Evolutionary conservation across 1,284 basidiomycete species (phyloP).

Genomic region (Earliella scabrosa): DNA sequence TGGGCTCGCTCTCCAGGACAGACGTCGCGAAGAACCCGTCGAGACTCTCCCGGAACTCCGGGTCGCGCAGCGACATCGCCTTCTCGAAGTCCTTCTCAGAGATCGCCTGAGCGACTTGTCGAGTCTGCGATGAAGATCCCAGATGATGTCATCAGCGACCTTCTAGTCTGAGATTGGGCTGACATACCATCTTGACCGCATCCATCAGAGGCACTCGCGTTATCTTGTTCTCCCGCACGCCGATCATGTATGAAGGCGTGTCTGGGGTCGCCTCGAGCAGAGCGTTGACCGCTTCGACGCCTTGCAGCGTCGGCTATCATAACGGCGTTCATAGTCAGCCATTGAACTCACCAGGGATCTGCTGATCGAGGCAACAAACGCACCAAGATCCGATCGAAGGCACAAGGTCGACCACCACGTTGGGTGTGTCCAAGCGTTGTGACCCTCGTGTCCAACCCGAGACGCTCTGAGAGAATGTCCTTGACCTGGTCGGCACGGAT

Average conservation of each 20-base stretch:
- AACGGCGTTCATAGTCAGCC: slow-evolving; percentile 23
- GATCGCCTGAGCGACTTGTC: slow-evolving; percentile 85
- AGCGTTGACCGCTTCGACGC: slow-evolving; percentile 91
- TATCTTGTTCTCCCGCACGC: slow-evolving; percentile 95
- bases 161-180: neutral
- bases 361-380: slow-evolving; percentile 25
- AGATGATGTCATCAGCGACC: slow-evolving; percentile 3
- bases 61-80: slow-evolving; percentile 89
- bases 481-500: slow-evolving; percentile 93
- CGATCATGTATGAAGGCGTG: slow-evolving; percentile 98
- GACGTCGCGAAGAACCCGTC: slow-evolving; percentile 85
- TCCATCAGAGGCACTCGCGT: slow-evolving; percentile 90
- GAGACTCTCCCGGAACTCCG: slow-evolving; percentile 89
- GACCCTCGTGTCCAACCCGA: slow-evolving; percentile 94
- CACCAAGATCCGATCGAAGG: slow-evolving; percentile 91
- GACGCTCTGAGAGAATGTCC: slow-evolving; percentile 82
- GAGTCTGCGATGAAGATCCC: slow-evolving; percentile 59
- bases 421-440: slow-evolving; percentile 99
- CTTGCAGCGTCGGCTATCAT: slow-evolving; percentile 88
- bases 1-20: slow-evolving; percentile 59
- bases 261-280: slow-evolving; percentile 89
- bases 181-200: slow-evolving; percentile 81
- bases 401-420: slow-evolving; percentile 92
- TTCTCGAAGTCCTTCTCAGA: slow-evolving; percentile 83
- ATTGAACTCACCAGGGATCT: too few species aligned